Base-by-base conservation (phyloP, 2,329 filamentous ascomycete genomes). In the Aspergillus ruber region DNA sequence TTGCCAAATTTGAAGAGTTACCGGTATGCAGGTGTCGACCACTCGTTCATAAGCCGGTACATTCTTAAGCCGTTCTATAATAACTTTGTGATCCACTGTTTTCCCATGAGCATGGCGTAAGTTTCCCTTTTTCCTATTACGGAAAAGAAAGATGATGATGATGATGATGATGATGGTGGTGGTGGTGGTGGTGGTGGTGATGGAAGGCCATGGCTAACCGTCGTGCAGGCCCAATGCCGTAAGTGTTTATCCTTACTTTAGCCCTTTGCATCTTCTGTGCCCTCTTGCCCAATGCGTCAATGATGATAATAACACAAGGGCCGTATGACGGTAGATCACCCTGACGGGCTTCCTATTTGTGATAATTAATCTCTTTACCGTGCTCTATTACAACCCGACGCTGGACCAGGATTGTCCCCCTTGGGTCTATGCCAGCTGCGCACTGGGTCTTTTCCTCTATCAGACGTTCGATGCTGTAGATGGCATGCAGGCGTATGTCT, bases 401-500 rank as follows among this genome's bases (percentile, higher is more conserved):
- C 79, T 98, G 42, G 90, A 97, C 70, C 85, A 88, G 69, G 88
- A 98, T 67, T 97, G 91, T 66, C 93, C 93, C 8, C 67, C 81
- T 1, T 98, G 93, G 93, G 91, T 98, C 13, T 98, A 98, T 75
- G 86, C 85, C 56, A 86, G 83, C 61, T 98, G 90, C 88, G 85
- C 90, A 3, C 69, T 87, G 27, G 93, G 93, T 2, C 73, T 98
- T 56, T 96, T 97, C 67, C 69, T 97, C 44, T 98, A 98, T 71
- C 93, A 98, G 79, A 97, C 91, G 1, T 96, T 98, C 71, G 93
- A 98, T 71, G 93, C 91, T 2, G 90, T 97, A 21, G 93, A 98
- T 70, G 93, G 93, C 45, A 81, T 86, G 25, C 93, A 98, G 68
- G 93, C 93, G 83, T 89, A 77, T 67, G 86, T 80, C 44, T 52